phyloP scores from a whole-genome alignment of 139 green algal genomes.

The Closterium sp. region DNA sequence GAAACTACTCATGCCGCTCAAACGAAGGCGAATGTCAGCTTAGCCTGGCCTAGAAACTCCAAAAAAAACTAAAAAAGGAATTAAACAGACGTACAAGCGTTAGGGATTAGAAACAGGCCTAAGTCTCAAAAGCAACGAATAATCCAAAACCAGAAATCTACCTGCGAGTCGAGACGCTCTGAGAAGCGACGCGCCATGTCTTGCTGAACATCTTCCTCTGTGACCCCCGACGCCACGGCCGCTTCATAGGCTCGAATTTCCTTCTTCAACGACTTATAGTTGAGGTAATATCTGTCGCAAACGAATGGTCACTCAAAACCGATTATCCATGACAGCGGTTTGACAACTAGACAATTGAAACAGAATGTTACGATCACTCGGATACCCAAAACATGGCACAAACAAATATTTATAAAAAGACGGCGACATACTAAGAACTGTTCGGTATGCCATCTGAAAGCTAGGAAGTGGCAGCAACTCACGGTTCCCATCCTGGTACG shows the following conservation, averaged over 20 bases:
- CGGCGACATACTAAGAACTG: not conserved
- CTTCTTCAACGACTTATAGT: constrained; percentile 38
- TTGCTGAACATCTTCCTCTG: constrained; percentile 5
- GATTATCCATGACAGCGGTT: not conserved
- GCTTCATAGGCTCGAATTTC: constrained; percentile 30
- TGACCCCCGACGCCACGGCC: not conserved
- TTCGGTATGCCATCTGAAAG: not conserved
- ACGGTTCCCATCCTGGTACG: constrained; percentile 28
- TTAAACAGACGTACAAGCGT: too few relatives aligned
- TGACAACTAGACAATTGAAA: not conserved
- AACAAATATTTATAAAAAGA: not conserved
- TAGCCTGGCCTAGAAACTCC: not conserved
- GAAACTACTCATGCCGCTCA: not conserved
- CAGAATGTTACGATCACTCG: not conserved
- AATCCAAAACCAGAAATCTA: not conserved
- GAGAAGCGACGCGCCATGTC: constrained; percentile 25
- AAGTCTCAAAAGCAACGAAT: too few relatives aligned
- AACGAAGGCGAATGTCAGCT: not conserved
- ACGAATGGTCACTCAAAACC: too few relatives aligned
- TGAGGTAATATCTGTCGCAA: constrained; percentile 30
- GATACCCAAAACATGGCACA: not conserved
- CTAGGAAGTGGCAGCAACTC: not conserved
- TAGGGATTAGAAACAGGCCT: too few relatives aligned
- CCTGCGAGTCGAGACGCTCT: constrained; percentile 32
- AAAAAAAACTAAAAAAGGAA: too few relatives aligned